phyloP scores from a whole-genome alignment of 257 asterid genomes.

The Primulina eburnea region DNA sequence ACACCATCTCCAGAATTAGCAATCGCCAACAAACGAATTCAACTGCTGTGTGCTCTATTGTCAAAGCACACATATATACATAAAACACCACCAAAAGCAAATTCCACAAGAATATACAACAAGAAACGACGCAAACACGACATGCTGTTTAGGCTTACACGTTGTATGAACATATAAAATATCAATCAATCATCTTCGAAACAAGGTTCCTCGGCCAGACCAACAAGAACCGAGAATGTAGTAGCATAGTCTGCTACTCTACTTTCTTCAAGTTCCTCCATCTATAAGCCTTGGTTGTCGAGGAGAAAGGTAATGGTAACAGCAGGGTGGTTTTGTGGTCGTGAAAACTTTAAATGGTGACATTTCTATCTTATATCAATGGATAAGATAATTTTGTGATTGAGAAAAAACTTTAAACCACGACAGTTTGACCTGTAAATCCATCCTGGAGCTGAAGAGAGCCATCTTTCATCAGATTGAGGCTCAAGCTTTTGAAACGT shows the following conservation, averaged over 20 bases:
- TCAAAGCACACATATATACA: background rate
- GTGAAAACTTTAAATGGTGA: background rate
- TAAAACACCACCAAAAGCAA: background rate
- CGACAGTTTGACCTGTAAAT: constrained; percentile 61
- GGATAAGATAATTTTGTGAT: constrained; percentile 6
- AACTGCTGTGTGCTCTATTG: background rate
- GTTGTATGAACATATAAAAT: background rate
- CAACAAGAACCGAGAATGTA: constrained; percentile 18
- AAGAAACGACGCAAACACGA: background rate
- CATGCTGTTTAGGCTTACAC: background rate
- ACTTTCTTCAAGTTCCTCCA: constrained; percentile 25
- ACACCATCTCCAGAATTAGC: background rate
- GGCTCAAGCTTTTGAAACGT: constrained; percentile 85
- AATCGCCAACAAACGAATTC: background rate
- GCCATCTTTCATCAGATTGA: constrained; percentile 85
- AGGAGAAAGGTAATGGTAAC: constrained; percentile 8
- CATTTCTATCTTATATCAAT: background rate
- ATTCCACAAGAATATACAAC: background rate
- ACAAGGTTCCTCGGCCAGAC: constrained; percentile 5
- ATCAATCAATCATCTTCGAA: background rate
- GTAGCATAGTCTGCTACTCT: constrained; percentile 10
- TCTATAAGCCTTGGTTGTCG: constrained; percentile 19
- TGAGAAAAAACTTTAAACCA: constrained; percentile 37
- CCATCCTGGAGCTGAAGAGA: constrained; percentile 85
- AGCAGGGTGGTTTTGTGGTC: background rate